Evolutionary conservation across 2,329 filamentous ascomycete species (phyloP), one percentile per base, ranked within the genome.

Genomic region (Cadophora sp.): DNA sequence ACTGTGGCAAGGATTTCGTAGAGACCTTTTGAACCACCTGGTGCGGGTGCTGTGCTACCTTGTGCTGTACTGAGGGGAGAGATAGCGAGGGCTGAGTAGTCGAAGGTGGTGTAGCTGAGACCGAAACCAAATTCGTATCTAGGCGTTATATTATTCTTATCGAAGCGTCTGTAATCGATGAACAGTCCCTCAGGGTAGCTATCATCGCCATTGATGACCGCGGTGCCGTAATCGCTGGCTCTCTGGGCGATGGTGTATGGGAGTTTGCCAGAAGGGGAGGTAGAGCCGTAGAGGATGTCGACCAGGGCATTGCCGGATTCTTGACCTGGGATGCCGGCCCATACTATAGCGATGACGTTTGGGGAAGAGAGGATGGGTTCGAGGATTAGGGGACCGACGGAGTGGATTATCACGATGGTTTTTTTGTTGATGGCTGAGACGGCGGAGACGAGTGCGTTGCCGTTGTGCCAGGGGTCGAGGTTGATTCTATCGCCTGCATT

Each of bases 321-420:
- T 72, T 90, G 83, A 7, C 88, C 88, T 0, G 87, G 86, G 24
- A 89, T 79, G 71, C 85, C 84, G 43, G 85, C 86, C 76, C 83
- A 88, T 4, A 90, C 73, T 41, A 90, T 84, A 18, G 86, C 88
- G 6, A 85, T 87, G 53, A 91, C 83, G 71, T 91, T 90, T 7
- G 82, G 79, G 66, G 91, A 83, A 22, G 89, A 84, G 66, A 87
- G 79, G 77, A 86, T 91, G 0, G 79, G 78, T 68, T 90, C 87
- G 0, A 90, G 84, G 0, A 88, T 77, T 0, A 87, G 80, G 5
- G 84, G 80, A 0, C 88, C 88, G 0, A 87, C 87, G 62, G 88
- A 89, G 76, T 91, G 88, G 14, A 91, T 80, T 1, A 90, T 80
- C 0, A 91, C 89, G 27, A 91, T 82, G 1, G 88, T 91, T 68